Conservation (phyloP, 2,329 filamentous ascomycete genomes). For the Colletotrichum coccodes region DNA sequence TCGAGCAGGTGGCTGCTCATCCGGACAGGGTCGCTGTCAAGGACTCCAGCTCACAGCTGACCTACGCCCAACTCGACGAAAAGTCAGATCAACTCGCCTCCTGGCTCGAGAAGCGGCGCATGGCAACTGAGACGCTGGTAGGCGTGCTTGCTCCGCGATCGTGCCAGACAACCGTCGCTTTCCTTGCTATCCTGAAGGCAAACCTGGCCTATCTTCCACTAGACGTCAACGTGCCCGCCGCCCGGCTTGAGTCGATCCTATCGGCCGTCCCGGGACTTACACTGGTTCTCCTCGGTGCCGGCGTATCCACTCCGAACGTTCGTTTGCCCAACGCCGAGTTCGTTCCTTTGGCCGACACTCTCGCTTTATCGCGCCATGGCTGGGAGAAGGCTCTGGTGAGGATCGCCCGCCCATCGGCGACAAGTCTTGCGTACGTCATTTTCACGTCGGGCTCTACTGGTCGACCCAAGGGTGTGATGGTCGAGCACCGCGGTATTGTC, state of each 20-base stretch:
- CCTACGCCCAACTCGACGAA: conserved; percentile 35
- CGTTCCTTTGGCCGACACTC: conserved; percentile 17
- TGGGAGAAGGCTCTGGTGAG: background rate
- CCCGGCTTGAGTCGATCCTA: conserved; percentile 35
- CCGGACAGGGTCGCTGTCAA: conserved; percentile 35
- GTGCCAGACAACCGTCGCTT: conserved; percentile 37
- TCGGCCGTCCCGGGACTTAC: conserved; percentile 8
- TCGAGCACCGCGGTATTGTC: conserved; percentile 18
- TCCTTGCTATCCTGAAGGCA: conserved; percentile 40
- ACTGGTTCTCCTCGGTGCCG: conserved; percentile 29
- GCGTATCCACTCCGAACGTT: background rate
- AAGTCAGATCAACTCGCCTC: conserved; percentile 33
- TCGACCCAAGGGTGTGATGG: conserved; percentile 26
- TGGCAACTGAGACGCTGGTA: conserved; percentile 32
- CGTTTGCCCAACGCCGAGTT: conserved; percentile 20
- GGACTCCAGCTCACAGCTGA: conserved; percentile 29
- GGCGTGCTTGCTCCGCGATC: conserved; percentile 35
- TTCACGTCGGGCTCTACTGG: conserved; percentile 30
- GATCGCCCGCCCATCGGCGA: background rate
- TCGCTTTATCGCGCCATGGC: background rate
- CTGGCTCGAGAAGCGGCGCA: background rate
- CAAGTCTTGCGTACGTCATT: conserved; percentile 26
- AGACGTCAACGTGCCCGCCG: conserved; percentile 34
- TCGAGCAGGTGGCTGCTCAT: conserved; percentile 31
- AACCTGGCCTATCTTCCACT: conserved; percentile 39